A percentile compares a stretch with the other conserved stretches of the same genome.
phyloP scores from a whole-genome alignment of 805 yeast genomes.

The Zygosaccharomyces siamensis region DNA sequence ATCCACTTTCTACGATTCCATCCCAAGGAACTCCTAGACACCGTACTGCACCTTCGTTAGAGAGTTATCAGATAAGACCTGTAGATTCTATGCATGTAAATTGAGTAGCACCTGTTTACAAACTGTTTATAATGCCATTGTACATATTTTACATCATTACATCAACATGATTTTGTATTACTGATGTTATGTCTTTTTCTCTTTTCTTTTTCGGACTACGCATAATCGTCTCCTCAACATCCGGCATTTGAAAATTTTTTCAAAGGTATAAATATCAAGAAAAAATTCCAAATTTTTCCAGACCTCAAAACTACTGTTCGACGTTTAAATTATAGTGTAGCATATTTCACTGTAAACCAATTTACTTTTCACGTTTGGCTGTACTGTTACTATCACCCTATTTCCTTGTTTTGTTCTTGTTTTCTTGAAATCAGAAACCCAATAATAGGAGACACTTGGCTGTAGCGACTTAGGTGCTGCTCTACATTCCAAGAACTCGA shows the following conservation, averaged over 20 bases:
- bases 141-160: not conserved
- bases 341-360: constrained; percentile 19
- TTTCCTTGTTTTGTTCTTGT: constrained; percentile 1
- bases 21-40: not conserved
- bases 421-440: constrained; percentile 3
- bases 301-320: not conserved
- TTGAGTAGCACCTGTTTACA: not conserved
- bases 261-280: constrained; percentile 16
- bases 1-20: not conserved
- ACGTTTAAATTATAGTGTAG: not conserved
- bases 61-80: not conserved
- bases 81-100: not conserved
- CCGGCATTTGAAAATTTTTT: constrained; percentile 1
- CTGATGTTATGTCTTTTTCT: not conserved
- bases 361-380: constrained; percentile 14
- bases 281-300: constrained; percentile 8
- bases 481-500: not conserved
- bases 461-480: constrained; percentile 8
- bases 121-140: not conserved
- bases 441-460: constrained; percentile 12
- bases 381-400: constrained; percentile 7
- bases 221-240: constrained; percentile 1
- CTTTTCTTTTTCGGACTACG: not conserved
- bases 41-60: not conserved
- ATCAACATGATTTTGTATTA: not conserved